Base-by-base conservation (phyloP, 139 green algal genomes). In the Chlorokybus atmophyticus region DNA sequence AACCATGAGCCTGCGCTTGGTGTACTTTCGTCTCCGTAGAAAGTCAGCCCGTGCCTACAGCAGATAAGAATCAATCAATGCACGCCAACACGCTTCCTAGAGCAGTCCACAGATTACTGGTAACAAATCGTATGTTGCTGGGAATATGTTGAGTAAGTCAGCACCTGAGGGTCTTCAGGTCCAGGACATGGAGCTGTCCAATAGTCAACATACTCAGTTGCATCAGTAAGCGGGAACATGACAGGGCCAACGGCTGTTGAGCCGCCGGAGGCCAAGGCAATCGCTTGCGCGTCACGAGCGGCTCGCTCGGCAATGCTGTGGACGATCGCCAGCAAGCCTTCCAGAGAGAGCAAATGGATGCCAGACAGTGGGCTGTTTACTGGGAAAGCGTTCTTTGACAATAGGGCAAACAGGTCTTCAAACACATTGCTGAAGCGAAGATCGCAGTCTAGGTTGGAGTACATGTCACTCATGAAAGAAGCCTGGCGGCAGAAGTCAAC, bases 381-480 rank as follows among this genome's bases (percentile, higher is more conserved):
- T 0, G 84, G 84, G 53, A 90, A 87, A 3, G 86, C 84, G 0
- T 80, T 86, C 57, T 68, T 60, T 2, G 57, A 67, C 1, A 71
- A 50, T 21, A 71, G 26, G 0, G 17, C 27, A 2, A 21, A 52
- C 0, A 68, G 48, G 41, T 68, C 62, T 27, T 70, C 85, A 58
- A 95, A 93, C 24, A 93, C 69, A 73, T 96, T 90, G 49, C 47
- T 41, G 27, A 68, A 66, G 55, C 82, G 72, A 14, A 86, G 41
- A 50, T 77, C 70, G 73, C 84, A 95, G 75, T 97, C 90, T 56
- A 86, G 80, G 52, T 94, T 94, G 42, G 83, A 70, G 62, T 85
- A 97, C 4, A 83, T 73, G 29, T 90, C 80, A 24, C 78, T 69
- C 30, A 90, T 62, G 63, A 97, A 97, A 28, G 64, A 64, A 5